Conservation (phyloP, 2,329 filamentous ascomycete genomes). For the Arachnomyces sp. region DNA sequence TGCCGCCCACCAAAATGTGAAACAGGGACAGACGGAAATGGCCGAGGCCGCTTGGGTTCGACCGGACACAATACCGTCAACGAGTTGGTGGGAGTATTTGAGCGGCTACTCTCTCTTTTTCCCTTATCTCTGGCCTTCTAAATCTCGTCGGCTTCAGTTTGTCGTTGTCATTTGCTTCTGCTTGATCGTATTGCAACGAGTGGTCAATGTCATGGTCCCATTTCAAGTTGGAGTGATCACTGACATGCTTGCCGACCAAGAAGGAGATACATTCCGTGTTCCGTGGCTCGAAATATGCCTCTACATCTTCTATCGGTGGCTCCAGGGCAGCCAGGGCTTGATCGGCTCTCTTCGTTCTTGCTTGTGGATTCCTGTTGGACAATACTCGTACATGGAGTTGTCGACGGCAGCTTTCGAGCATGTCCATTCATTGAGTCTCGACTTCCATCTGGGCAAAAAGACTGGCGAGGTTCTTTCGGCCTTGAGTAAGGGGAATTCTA, state of each 20-base stretch:
- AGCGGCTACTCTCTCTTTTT: conserved; percentile 90
- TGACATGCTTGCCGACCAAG: conserved; percentile 58
- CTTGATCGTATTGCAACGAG: conserved; percentile 70
- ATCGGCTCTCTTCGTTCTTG: conserved; percentile 74
- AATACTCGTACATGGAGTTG: conserved; percentile 91
- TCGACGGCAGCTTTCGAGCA: conserved; percentile 96
- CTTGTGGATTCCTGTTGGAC: conserved; percentile 92
- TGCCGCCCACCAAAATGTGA: conserved; percentile 39
- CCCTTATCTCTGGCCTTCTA: conserved; percentile 91
- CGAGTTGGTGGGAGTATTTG: conserved; percentile 94
- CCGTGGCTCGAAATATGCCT: conserved; percentile 69
- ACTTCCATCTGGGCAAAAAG: conserved; percentile 94
- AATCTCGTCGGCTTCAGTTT: conserved; percentile 65
- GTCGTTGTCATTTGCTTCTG: conserved; percentile 75
- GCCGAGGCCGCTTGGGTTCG: conserved; percentile 69
- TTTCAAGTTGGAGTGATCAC: conserved; percentile 73
- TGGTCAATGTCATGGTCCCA: conserved; percentile 81
- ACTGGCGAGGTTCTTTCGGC: conserved; percentile 94
- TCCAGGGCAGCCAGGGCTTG: conserved; percentile 83
- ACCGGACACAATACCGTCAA: conserved; percentile 74
- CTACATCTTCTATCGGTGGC: conserved; percentile 68
- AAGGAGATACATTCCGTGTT: conserved; percentile 46
- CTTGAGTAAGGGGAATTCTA: conserved; percentile 88
- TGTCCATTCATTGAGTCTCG: conserved; percentile 87
- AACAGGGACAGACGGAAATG: conserved; percentile 49